Evolutionary conservation across 139 green algal species (phyloP).

Genomic region (Raphidocelis subcapitata): DNA sequence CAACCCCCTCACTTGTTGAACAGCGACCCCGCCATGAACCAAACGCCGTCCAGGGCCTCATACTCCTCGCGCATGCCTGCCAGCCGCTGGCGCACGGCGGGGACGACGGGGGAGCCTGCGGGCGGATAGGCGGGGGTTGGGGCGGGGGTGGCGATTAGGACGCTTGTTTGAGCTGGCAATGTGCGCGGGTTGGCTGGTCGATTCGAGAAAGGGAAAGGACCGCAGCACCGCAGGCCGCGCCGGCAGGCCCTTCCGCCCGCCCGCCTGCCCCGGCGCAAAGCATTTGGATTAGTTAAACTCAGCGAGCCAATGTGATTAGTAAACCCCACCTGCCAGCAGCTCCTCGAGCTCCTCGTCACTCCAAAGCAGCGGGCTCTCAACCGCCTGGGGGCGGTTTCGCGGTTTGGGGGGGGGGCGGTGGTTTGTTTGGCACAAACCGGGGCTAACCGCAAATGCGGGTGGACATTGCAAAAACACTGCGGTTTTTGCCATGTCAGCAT

Average conservation of each 20-base stretch:
- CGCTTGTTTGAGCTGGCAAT: too few species aligned
- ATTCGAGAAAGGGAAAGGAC: too few species aligned
- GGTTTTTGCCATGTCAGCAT: too few species aligned
- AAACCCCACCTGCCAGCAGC: conserved; percentile 44
- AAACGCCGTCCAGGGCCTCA: conserved; percentile 90
- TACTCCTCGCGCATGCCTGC: conserved; percentile 83
- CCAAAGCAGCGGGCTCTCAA: conserved; percentile 88
- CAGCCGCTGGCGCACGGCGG: conserved; percentile 59
- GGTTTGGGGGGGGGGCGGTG: too few species aligned
- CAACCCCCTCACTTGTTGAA: conserved; percentile 35
- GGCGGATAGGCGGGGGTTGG: too few species aligned
- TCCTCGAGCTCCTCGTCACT: conserved; percentile 62
- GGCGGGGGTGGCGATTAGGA: too few species aligned
- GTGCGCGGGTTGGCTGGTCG: too few species aligned
- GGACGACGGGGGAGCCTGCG: conserved; percentile 75
- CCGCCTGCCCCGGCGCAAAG: background rate
- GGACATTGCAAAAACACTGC: too few species aligned
- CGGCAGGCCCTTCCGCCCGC: too few species aligned
- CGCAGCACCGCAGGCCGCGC: too few species aligned
- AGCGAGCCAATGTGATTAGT: background rate
- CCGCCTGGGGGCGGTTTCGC: conserved; percentile 36
- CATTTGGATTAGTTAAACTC: background rate
- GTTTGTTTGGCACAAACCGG: too few species aligned
- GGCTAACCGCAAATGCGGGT: too few species aligned
- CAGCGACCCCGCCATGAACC: conserved; percentile 61